phyloP scores from a whole-genome alignment of 495 filamentous ascomycete species.

The Amphirosellinia nigrospora region DNA sequence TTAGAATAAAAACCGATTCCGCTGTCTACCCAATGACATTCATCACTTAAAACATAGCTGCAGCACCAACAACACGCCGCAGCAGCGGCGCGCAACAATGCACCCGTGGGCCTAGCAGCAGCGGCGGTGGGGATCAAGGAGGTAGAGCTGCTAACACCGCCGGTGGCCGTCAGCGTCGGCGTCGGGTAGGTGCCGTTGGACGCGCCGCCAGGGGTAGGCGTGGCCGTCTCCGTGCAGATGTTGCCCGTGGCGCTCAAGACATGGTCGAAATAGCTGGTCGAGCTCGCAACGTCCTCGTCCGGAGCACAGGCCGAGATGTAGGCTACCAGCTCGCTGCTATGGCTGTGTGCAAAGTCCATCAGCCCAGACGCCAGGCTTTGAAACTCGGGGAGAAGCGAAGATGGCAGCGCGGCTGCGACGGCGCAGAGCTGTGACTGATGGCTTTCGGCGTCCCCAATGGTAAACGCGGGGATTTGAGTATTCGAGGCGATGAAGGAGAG shows the following conservation, averaged over 20 bases:
- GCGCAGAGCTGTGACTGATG: conserved; percentile 16
- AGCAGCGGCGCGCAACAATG: not conserved
- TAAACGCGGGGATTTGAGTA: conserved; percentile 8
- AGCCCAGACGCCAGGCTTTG: not conserved
- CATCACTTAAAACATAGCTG: not conserved
- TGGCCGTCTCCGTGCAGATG: conserved; percentile 14
- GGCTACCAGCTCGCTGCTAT: conserved; percentile 8
- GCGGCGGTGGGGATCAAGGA: not conserved
- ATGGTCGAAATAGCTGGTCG: conserved; percentile 10
- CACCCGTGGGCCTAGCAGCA: not conserved
- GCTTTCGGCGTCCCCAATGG: conserved; percentile 10
- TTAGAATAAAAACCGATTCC: not conserved
- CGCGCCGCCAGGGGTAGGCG: conserved; percentile 8
- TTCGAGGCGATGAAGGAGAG: conserved; percentile 15
- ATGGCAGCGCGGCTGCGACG: not conserved
- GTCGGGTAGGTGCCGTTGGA: too few relatives aligned
- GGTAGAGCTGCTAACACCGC: not conserved
- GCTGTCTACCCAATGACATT: not conserved
- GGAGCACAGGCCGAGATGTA: conserved; percentile 10
- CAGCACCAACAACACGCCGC: not conserved
- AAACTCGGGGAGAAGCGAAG: conserved; percentile 7
- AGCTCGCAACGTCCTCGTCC: conserved; percentile 4
- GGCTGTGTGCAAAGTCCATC: conserved; percentile 13
- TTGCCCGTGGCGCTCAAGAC: conserved; percentile 14
- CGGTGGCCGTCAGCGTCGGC: conserved; percentile 3